Evolutionary conservation across 352 stramenopile species (phyloP).

Genomic region (Globisporangium viniferum): DNA sequence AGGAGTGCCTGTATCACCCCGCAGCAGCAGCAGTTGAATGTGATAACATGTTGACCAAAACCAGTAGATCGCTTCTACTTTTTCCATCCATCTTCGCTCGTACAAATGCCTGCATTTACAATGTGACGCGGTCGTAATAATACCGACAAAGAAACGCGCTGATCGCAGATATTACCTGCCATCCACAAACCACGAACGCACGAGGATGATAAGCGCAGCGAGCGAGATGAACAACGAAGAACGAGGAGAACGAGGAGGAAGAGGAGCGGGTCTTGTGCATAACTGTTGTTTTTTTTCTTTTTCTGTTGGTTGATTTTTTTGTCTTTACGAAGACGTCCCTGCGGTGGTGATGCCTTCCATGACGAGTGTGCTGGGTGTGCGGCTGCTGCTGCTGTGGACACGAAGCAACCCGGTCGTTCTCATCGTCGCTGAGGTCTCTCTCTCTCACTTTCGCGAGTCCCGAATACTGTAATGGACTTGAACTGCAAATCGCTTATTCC

Average conservation of each 20-base stretch:
- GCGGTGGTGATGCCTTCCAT: not conserved
- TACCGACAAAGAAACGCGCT: not conserved
- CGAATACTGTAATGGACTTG: slow-evolving; percentile 10
- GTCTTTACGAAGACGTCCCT: slow-evolving; percentile 2
- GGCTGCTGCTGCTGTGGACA: slow-evolving; percentile 1
- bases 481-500: slow-evolving; percentile 37
- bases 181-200: not conserved
- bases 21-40: not conserved
- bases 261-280: slow-evolving; percentile 1
- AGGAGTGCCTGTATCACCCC: not conserved
- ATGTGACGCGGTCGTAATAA: not conserved
- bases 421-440: not conserved
- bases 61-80: not conserved
- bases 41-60: not conserved
- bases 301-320: slow-evolving; percentile 5
- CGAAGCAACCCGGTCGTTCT: not conserved
- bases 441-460: not conserved
- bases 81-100: not conserved
- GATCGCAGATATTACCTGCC: not conserved
- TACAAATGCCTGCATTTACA: not conserved
- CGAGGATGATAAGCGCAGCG: not conserved
- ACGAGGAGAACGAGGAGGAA: not conserved
- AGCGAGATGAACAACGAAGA: not conserved
- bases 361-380: not conserved
- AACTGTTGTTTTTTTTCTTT: slow-evolving; percentile 7